Evolutionary conservation across 2,329 filamentous ascomycete species (phyloP).

Genomic region (Apiospora hydei): DNA sequence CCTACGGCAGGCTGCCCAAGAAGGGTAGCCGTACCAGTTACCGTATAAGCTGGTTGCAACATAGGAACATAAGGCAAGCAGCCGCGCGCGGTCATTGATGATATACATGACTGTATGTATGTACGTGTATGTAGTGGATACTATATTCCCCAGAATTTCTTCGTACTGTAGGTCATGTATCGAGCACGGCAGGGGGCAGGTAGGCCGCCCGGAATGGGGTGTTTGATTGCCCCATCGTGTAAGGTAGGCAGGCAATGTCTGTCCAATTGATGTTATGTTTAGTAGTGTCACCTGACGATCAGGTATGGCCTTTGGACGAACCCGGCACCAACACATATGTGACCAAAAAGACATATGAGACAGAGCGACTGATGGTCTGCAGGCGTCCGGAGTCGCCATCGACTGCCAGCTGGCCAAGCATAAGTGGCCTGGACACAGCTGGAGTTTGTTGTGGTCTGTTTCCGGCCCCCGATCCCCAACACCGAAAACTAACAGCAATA

Average conservation of each 20-base stretch:
- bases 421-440: neutral
- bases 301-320: constrained; percentile 10
- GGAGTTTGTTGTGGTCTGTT: neutral
- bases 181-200: neutral
- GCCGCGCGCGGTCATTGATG: neutral
- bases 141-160: neutral
- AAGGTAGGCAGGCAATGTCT: neutral
- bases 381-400: neutral
- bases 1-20: neutral
- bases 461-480: neutral
- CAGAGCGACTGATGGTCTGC: neutral
- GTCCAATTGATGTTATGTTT: neutral
- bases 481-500: neutral
- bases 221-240: constrained; percentile 21
- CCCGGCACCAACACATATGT: constrained; percentile 5
- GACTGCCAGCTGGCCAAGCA: neutral
- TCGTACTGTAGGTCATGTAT: neutral
- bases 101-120: neutral
- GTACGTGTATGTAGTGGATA: neutral
- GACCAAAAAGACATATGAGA: neutral
- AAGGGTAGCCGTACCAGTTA: neutral
- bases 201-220: neutral
- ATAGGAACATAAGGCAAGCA: constrained; percentile 2
- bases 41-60: neutral
- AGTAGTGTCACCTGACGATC: neutral